Evolutionary conservation across 163 green algal genomes (phyloP).

Genomic region (Scenedesmus sp.): DNA sequence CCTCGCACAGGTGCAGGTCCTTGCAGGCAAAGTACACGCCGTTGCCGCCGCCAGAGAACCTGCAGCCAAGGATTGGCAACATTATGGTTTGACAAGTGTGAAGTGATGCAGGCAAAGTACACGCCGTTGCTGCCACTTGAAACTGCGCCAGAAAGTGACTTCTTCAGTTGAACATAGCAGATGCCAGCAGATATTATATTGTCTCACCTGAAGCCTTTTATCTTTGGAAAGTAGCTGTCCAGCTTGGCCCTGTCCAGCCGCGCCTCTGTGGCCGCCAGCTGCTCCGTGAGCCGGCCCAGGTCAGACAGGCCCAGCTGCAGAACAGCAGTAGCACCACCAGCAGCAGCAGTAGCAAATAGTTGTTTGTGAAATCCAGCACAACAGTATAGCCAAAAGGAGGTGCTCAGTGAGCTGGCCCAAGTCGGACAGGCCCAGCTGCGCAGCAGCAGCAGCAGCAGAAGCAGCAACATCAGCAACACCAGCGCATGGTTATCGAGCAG

Average conservation of each 20-base stretch:
- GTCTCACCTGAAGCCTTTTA: constrained; percentile 80
- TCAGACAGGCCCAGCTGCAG: constrained; percentile 67
- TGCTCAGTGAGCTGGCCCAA: constrained; percentile 74
- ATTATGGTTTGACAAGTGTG: too few species aligned
- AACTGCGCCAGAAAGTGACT: too few species aligned
- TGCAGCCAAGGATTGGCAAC: constrained; percentile 57
- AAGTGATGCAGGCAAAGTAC: too few species aligned
- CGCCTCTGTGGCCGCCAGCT: constrained; percentile 64
- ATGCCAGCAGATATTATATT: not conserved
- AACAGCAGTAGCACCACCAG: not conserved
- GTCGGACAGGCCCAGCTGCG: constrained; percentile 67
- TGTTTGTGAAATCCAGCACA: too few species aligned
- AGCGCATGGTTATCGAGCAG: not conserved
- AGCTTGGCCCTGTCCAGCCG: constrained; percentile 79
- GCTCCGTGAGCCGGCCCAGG: constrained; percentile 74
- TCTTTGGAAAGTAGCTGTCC: constrained; percentile 75
- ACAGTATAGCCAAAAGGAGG: constrained; percentile 26
- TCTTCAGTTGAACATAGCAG: too few species aligned
- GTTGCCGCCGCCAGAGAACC: constrained; percentile 74
- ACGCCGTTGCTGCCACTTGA: too few species aligned
- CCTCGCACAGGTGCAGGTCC: constrained; percentile 79
- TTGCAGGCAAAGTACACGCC: constrained; percentile 82
- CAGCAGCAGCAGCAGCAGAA: not conserved
- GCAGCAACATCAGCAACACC: not conserved
- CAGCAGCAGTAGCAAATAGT: too few species aligned